A percentile compares a stretch with the other conserved stretches of the same genome.
Evolutionary conservation across 345 rosid species (phyloP).

Genomic region (Orychophragmus violaceus): DNA sequence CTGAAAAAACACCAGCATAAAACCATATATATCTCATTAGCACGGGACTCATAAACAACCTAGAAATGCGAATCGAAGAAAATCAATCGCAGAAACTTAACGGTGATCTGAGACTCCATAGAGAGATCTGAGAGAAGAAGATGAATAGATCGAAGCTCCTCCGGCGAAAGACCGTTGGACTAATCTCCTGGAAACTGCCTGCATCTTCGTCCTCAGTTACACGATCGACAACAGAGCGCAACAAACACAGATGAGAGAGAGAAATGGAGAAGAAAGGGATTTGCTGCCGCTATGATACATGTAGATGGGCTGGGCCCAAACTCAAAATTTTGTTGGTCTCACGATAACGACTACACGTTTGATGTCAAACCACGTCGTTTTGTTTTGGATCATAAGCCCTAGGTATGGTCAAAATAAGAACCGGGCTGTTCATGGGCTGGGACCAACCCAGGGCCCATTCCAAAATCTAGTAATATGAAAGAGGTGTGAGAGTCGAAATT

Average conservation of each 20-base stretch:
- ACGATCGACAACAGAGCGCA: conserved; percentile 10
- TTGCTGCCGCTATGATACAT: neutral
- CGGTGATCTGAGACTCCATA: conserved; percentile 52
- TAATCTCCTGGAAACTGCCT: conserved; percentile 59
- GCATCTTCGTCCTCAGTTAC: conserved; percentile 45
- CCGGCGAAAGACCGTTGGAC: conserved; percentile 47
- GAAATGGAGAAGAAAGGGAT: neutral
- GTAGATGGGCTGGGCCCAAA: neutral
- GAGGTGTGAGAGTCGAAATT: too few relatives aligned
- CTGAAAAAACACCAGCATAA: conserved; percentile 26
- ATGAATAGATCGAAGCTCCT: conserved; percentile 33
- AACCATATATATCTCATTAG: neutral
- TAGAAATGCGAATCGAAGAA: neutral
- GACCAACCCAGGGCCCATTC: too few relatives aligned
- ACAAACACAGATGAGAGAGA: conserved; percentile 15
- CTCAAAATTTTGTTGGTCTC: neutral
- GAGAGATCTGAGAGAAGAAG: conserved; percentile 43
- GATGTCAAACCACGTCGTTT: neutral
- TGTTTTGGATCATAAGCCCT: too few relatives aligned
- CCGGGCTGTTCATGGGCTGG: too few relatives aligned
- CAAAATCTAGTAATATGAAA: too few relatives aligned
- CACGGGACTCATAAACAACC: neutral
- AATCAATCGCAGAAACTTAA: conserved; percentile 26
- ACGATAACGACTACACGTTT: neutral
- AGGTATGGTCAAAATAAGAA: too few relatives aligned